Base-by-base conservation (phyloP, 352 stramenopile species). In the Peronospora farinosa region DNA sequence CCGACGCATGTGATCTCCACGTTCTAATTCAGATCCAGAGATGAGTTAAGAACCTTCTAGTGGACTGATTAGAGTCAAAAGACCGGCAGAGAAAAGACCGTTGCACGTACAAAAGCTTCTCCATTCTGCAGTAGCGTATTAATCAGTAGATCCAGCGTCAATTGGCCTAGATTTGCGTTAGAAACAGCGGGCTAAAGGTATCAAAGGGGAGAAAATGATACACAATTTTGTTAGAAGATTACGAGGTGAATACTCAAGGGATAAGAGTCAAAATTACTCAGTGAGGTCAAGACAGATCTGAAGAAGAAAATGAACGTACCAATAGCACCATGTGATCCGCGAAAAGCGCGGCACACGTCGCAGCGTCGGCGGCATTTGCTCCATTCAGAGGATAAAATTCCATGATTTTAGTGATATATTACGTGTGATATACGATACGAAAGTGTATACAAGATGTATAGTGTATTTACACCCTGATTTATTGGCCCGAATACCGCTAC, bases 121-220 rank as follows among this genome's bases (percentile, higher is more conserved):
- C 63, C 75, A 31, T 73, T 65, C 39, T 69, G 63, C 15, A 92
- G 64, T 35, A 88, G 55, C 52, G 78, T 87, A 57, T 88, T 92
- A 58, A 88, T 57, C 30, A 86, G 27, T 25, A 89, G 65, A 57
- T 90, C 81, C n/a, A 90, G 52, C 16, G 74, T 74, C 50, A 92
- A 53, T 57, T 92, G 81, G 16, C 81, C 81, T 28, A 92, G 47
- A 54, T 92, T 92, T n/a, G 76, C 81, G 48, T 74, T 86, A 5
- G 81, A 92, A 37, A 92, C 65, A 12, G 70, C 72, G 5, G 81
- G 81, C 81, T 92, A 21, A 17, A 15, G 28, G 12, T 3, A 46
- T 27, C n/a, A 0, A 30, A 54, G 16, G 8, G 0, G 6, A 40
- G 17, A n/a, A 45, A 31, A 62, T 35, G 46, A 58, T 55, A 57